Conservation (phyloP, 768 basidiomycete species). For the Clitopilus passeckerianus region DNA sequence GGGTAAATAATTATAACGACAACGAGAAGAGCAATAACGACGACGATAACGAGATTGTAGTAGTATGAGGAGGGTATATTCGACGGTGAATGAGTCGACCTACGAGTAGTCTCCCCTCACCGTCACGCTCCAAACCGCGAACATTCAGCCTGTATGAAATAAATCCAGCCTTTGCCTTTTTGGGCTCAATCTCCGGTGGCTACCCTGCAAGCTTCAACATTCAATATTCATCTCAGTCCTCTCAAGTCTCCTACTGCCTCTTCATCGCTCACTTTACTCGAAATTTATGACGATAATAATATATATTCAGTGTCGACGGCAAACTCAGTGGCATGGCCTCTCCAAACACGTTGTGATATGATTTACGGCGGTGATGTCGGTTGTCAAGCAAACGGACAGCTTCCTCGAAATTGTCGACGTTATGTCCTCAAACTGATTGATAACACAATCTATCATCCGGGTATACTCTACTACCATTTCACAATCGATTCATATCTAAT, state of each 20-base stretch:
- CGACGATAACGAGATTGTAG: background rate
- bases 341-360: background rate
- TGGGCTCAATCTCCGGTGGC: background rate
- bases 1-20: constrained; percentile 6
- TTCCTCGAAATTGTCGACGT: background rate
- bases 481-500: background rate
- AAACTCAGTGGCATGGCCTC: background rate
- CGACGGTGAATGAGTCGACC: background rate
- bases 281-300: background rate
- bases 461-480: background rate
- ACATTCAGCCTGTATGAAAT: background rate
- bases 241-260: background rate
- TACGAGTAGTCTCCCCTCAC: background rate
- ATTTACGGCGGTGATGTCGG: background rate
- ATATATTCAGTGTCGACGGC: background rate
- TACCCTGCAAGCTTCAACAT: background rate
- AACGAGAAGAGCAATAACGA: background rate
- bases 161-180: background rate
- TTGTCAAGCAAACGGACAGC: background rate
- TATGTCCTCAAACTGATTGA: background rate
- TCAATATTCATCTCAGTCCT: too few species aligned
- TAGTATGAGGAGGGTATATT: background rate
- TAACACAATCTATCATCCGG: background rate
- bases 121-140: background rate
- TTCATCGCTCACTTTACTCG: background rate